These are phyloP conservation scores for Blakeslea trispora DNA, from an alignment of 371 early-diverging fungal species.

Conservation along the genomic window DNA sequence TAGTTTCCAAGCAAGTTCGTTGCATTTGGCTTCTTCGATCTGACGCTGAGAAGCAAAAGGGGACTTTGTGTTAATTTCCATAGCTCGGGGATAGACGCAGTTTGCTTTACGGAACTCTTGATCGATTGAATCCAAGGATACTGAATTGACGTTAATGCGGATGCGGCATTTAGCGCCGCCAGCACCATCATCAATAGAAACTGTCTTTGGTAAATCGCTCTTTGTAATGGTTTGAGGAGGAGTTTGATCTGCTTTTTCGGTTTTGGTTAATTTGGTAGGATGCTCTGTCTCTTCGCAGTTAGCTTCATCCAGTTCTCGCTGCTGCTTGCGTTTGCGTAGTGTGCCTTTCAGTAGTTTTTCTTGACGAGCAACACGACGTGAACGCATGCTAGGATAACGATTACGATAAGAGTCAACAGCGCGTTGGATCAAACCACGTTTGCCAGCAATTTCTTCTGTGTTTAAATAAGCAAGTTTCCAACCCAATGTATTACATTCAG, in stretches of 20 bases:
- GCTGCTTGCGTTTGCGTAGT: conserved; percentile 38
- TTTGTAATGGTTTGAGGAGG: conserved; percentile 4
- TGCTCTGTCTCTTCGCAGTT: not conserved
- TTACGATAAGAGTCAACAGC: conserved; percentile 94
- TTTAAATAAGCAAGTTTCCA: conserved; percentile 68
- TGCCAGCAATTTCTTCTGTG: conserved; percentile 72
- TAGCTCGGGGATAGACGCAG: conserved; percentile 52
- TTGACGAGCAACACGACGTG: conserved; percentile 77
- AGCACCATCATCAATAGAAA: conserved; percentile 28
- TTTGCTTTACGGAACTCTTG: conserved; percentile 39
- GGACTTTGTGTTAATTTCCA: conserved; percentile 32
- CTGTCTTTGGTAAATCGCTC: conserved; percentile 25
- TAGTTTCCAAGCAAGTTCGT: conserved; percentile 54
- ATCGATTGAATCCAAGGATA: conserved; percentile 45
- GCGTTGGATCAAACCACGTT: conserved; percentile 90
- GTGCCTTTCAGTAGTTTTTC: conserved; percentile 66
- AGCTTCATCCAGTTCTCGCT: conserved; percentile 24
- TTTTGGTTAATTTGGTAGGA: conserved; percentile 2
- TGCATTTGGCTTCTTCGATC: conserved; percentile 48
- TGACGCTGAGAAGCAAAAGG: conserved; percentile 37
- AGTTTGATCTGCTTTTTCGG: not conserved
- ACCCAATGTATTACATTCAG: conserved; percentile 36
- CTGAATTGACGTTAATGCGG: conserved; percentile 48
- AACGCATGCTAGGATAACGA: conserved; percentile 76
- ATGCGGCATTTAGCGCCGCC: conserved; percentile 32